Evolutionary conservation across 768 basidiomycete genomes (phyloP).

Genomic region (Neoboletus brunneissimus): DNA sequence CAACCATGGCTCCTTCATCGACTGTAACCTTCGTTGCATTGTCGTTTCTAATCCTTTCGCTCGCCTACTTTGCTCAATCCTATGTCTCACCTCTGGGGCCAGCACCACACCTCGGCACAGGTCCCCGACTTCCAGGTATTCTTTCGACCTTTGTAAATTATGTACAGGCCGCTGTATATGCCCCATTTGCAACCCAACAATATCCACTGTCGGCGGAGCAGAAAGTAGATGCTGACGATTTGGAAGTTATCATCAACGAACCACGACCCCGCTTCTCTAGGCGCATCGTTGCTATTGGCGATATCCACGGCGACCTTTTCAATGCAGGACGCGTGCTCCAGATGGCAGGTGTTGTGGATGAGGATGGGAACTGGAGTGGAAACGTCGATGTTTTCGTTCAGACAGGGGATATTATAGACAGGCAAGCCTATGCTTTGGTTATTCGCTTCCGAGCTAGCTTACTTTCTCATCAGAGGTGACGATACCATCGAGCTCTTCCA

Average conservation of each 20-base stretch:
- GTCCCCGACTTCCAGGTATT: constrained; percentile 18
- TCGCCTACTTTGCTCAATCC: constrained; percentile 31
- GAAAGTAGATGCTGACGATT: constrained; percentile 3
- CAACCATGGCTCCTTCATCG: constrained; percentile 25
- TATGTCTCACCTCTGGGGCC: constrained; percentile 31
- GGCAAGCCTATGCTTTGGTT: constrained; percentile 43
- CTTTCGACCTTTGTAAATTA: constrained; percentile 27
- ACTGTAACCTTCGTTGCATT: constrained; percentile 19
- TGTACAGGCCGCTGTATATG: constrained; percentile 21
- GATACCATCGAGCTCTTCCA: constrained; percentile 85
- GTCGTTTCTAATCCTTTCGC: constrained; percentile 28
- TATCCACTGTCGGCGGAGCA: constrained; percentile 4
- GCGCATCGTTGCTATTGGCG: constrained; percentile 85
- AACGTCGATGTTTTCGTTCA: constrained; percentile 86
- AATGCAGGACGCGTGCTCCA: constrained; percentile 79
- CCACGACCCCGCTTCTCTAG: constrained; percentile 33
- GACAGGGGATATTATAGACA: constrained; percentile 93
- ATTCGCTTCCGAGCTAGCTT: constrained; percentile 3
- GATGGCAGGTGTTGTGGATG: constrained; percentile 76
- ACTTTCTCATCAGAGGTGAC: constrained; percentile 56
- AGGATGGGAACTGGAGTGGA: constrained; percentile 75
- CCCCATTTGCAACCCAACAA: constrained; percentile 23
- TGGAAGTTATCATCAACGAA: constrained; percentile 12
- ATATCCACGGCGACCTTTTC: constrained; percentile 83
- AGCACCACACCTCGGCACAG: constrained; percentile 30